Percentiles rank a stretch among this genome's conserved stretches.
Conservation (phyloP, 2,329 filamentous ascomycete genomes). For the Tolypocladium amazonense region DNA sequence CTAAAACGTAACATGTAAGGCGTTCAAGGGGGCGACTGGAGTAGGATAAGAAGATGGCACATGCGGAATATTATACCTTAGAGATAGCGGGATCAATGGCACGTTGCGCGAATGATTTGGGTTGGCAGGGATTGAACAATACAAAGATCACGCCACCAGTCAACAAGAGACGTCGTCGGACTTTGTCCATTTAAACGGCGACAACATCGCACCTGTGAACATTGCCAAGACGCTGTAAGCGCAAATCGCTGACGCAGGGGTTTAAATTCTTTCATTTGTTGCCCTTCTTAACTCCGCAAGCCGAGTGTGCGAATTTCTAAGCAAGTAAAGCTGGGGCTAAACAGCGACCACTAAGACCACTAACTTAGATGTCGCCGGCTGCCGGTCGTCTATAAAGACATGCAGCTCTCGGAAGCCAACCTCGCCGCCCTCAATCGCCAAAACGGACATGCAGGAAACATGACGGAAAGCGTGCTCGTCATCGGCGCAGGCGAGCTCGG, state of each 20-base stretch:
- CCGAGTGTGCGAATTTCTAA: background rate
- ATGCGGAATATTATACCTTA: background rate
- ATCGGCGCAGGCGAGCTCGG: slow-evolving; percentile 60
- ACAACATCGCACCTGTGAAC: background rate
- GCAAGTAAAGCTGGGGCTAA: background rate
- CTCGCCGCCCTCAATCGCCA: slow-evolving; percentile 5
- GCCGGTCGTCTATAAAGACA: background rate
- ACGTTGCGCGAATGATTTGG: background rate
- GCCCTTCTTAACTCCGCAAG: background rate
- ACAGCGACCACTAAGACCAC: background rate
- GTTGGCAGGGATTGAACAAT: background rate
- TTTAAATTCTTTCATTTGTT: background rate
- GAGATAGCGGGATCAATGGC: background rate
- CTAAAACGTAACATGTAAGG: background rate
- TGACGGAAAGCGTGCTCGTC: slow-evolving; percentile 36
- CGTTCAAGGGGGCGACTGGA: background rate
- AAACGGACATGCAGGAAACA: slow-evolving; percentile 5
- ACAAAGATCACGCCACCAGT: background rate
- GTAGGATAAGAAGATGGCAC: background rate
- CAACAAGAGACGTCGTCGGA: background rate
- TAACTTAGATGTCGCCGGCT: background rate
- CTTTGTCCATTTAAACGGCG: background rate
- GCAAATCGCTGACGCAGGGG: background rate
- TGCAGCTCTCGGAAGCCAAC: slow-evolving; percentile 5
- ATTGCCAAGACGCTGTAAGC: background rate